These are phyloP conservation scores for Pneumocystis carinii DNA, from an alignment of 1,139 yeast species.

Conservation along the genomic window DNA sequence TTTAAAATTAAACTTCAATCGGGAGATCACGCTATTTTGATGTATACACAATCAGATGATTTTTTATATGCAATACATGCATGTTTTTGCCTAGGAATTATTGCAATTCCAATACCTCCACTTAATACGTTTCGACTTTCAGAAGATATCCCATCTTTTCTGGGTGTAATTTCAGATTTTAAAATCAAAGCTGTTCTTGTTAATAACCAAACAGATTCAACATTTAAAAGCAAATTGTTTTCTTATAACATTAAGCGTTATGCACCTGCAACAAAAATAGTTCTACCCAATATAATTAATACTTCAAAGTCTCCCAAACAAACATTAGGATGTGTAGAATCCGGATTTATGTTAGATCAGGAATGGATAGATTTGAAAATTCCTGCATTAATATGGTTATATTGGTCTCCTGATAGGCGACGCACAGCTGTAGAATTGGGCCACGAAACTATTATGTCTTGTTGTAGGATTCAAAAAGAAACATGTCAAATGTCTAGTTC, in stretches of 20 bases:
- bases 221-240: conserved; percentile 54
- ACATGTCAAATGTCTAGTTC: conserved; percentile 69
- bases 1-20: conserved; percentile 37
- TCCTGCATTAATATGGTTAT: conserved; percentile 47
- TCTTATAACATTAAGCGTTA: conserved; percentile 47
- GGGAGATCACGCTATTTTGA: conserved; percentile 61
- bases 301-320: conserved; percentile 54
- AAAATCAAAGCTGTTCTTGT: conserved; percentile 59
- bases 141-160: conserved; percentile 62
- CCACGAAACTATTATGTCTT: conserved; percentile 52
- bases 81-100: conserved; percentile 66
- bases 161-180: conserved; percentile 53
- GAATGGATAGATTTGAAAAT: conserved; percentile 19
- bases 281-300: conserved; percentile 46
- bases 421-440: conserved; percentile 50
- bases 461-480: conserved; percentile 81
- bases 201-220: conserved; percentile 56
- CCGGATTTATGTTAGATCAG: conserved; percentile 25
- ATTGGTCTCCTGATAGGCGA: conserved; percentile 60
- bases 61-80: conserved; percentile 73
- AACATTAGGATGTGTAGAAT: conserved; percentile 32
- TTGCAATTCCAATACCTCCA: conserved; percentile 69
- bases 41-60: conserved; percentile 82
- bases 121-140: conserved; percentile 52
- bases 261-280: conserved; percentile 29